These are phyloP conservation scores for Phytophthora idaei DNA, from an alignment of 352 stramenopile species.

Conservation along the genomic window DNA sequence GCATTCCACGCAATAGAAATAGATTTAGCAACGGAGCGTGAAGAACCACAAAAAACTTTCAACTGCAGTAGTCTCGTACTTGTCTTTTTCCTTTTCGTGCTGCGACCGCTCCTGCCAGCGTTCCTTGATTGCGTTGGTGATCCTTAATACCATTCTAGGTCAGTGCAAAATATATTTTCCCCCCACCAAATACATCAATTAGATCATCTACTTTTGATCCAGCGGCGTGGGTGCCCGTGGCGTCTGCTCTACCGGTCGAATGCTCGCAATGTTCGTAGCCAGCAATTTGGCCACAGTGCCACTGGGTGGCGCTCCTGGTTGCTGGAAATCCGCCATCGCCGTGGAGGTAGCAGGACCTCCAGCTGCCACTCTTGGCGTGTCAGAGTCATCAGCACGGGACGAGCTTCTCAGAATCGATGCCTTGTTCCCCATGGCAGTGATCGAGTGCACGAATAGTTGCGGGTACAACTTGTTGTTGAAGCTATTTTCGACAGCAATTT, in stretches of 20 bases:
- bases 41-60: neutral
- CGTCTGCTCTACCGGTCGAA: conserved; percentile 52
- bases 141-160: conserved; percentile 36
- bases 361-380: conserved; percentile 12
- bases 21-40: neutral
- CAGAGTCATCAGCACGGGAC: conserved; percentile 26
- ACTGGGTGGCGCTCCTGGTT: conserved; percentile 17
- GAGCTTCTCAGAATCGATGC: conserved; percentile 60
- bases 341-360: neutral
- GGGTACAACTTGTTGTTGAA: conserved; percentile 25
- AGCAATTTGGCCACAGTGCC: conserved; percentile 18
- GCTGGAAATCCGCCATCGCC: conserved; percentile 11
- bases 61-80: conserved; percentile 32
- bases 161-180: neutral
- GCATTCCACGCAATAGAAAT: neutral
- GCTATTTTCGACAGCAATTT: conserved; percentile 15
- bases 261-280: conserved; percentile 44
- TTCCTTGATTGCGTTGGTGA: conserved; percentile 80
- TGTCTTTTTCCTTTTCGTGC: conserved; percentile 52
- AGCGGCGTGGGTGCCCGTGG: conserved; percentile 45
- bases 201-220: conserved; percentile 66
- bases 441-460: neutral
- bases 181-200: neutral
- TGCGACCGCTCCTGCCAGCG: conserved; percentile 62
- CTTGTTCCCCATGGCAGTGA: conserved; percentile 60